Conservation (phyloP, 2,329 filamentous ascomycete genomes). For the Teratosphaeriaceae sp. region DNA sequence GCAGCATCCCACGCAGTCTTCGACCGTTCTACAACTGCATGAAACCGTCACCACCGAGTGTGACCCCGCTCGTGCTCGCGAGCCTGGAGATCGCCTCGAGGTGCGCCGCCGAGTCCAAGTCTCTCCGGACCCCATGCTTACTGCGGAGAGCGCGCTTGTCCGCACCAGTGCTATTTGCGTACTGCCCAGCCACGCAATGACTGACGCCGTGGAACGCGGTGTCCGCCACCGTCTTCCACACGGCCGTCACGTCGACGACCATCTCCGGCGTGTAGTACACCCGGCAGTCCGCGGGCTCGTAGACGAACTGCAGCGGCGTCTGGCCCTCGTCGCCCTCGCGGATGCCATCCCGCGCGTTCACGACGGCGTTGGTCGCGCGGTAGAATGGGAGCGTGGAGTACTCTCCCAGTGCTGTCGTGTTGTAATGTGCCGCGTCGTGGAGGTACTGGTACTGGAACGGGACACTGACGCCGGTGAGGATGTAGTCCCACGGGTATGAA, state of each 20-base stretch:
- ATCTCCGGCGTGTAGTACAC: conserved; percentile 49
- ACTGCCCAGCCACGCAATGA: conserved; percentile 26
- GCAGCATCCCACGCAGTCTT: too few species aligned
- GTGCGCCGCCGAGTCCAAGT: conserved; percentile 17
- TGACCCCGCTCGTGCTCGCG: conserved; percentile 15
- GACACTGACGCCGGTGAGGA: conserved; percentile 14
- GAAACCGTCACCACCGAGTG: conserved; percentile 13
- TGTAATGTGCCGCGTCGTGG: conserved; percentile 20
- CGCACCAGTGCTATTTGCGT: conserved; percentile 5
- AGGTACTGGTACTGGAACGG: conserved; percentile 20
- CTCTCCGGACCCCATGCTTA: conserved; percentile 15
- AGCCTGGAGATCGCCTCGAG: conserved; percentile 12
- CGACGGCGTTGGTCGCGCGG: conserved; percentile 16
- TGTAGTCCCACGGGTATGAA: conserved; percentile 18
- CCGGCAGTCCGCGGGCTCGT: conserved; percentile 45
- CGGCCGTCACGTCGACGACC: conserved; percentile 39
- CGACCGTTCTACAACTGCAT: too few species aligned
- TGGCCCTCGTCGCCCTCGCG: conserved; percentile 30
- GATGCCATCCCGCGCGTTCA: conserved; percentile 28
- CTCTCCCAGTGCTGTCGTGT: conserved; percentile 20
- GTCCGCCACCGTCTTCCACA: conserved; percentile 40
- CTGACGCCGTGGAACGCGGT: conserved; percentile 25
- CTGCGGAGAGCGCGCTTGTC: conserved; percentile 6
- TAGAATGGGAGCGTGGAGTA: conserved; percentile 23
- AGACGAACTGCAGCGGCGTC: conserved; percentile 44